These are phyloP conservation scores for Botrytis fabae DNA, from an alignment of 2,329 filamentous ascomycete genomes.

Conservation along the genomic window DNA sequence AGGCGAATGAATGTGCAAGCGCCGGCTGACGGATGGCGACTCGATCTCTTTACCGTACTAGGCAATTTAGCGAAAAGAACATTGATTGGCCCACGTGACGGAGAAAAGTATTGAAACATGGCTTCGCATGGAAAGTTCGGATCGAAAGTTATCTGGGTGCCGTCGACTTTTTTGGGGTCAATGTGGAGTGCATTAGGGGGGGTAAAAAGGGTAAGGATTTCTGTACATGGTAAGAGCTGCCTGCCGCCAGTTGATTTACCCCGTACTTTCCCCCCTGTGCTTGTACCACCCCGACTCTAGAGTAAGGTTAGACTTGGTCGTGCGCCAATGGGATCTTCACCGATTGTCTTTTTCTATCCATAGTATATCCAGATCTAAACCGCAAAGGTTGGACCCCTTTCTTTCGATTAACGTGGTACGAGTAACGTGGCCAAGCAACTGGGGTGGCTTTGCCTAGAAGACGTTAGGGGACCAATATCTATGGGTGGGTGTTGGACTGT, in stretches of 20 bases:
- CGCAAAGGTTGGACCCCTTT: not conserved
- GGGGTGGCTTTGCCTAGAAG: not conserved
- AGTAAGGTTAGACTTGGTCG: not conserved
- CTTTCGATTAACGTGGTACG: not conserved
- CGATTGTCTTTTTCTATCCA: not conserved
- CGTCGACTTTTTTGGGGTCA: not conserved
- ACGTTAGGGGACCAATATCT: not conserved
- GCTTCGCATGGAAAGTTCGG: conserved; percentile 1
- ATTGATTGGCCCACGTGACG: conserved; percentile 8
- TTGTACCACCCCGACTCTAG: not conserved
- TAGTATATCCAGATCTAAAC: not conserved
- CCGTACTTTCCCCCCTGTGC: not conserved
- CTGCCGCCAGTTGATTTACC: conserved; percentile 9
- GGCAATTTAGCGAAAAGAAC: not conserved
- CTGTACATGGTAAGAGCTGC: not conserved
- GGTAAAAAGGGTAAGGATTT: not conserved
- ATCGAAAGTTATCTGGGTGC: not conserved
- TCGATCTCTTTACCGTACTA: not conserved
- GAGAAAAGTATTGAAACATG: not conserved
- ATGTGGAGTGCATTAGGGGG: conserved; percentile 10
- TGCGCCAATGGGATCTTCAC: conserved; percentile 13
- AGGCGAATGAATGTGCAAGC: conserved; percentile 1
- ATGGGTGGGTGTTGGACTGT: not conserved
- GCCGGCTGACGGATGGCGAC: not conserved
- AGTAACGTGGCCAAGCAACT: not conserved